phyloP scores from a whole-genome alignment of 1,139 yeast species.

The Yamadazyma oceani region DNA sequence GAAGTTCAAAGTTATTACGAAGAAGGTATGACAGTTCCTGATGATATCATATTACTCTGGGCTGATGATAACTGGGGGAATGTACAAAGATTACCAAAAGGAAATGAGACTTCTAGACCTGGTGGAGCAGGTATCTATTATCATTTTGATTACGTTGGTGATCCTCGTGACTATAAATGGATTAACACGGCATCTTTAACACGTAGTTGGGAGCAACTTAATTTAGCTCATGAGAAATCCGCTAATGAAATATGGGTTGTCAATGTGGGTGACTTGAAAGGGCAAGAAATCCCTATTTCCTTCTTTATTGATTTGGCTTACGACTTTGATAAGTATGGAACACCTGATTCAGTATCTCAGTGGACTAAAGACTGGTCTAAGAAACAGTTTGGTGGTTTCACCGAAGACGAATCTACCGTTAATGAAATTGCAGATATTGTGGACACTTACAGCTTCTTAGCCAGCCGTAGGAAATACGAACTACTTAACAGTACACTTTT shows the following conservation, averaged over 20 bases:
- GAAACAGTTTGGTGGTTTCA: conserved; percentile 15
- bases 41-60: conserved; percentile 20
- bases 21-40: conserved; percentile 20
- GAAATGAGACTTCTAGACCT: conserved; percentile 16
- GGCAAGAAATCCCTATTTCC: conserved; percentile 17
- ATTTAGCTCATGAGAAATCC: conserved; percentile 14
- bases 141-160: conserved; percentile 21
- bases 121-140: conserved; percentile 21
- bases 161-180: conserved; percentile 20
- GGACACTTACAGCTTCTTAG: conserved; percentile 17
- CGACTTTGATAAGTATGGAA: conserved; percentile 17
- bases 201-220: conserved; percentile 18
- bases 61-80: conserved; percentile 22
- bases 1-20: conserved; percentile 20
- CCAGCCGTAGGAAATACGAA: conserved; percentile 16
- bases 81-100: conserved; percentile 18
- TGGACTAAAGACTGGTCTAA: conserved; percentile 17
- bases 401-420: conserved; percentile 6
- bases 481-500: conserved; percentile 16
- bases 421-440: conserved; percentile 18
- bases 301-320: conserved; percentile 18
- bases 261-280: conserved; percentile 19
- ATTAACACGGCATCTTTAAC: conserved; percentile 16
- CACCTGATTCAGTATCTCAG: conserved; percentile 10
- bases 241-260: conserved; percentile 17